Conservation (phyloP, 1,284 basidiomycete genomes). For the Cutaneotrichosporon sp. region DNA sequence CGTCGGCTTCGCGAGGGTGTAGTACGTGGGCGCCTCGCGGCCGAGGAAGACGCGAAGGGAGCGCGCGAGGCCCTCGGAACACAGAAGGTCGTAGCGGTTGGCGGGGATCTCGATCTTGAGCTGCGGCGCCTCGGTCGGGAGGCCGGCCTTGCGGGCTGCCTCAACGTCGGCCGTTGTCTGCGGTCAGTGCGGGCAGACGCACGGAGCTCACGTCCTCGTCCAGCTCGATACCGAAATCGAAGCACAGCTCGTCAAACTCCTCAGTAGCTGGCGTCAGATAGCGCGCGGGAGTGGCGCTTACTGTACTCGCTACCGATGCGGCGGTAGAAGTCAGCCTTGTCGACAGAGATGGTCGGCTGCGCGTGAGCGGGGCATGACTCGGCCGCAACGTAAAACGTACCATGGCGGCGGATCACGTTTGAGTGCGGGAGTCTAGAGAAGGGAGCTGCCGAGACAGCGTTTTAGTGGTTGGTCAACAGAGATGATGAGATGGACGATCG, state of each 20-base stretch:
- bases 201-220: conserved; percentile 80
- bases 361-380: conserved; percentile 7
- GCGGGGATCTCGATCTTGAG: conserved; percentile 98
- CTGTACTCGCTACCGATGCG: conserved; percentile 81
- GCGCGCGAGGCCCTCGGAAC: conserved; percentile 91
- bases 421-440: neutral
- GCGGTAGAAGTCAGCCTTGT: conserved; percentile 91
- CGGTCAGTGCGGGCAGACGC: neutral
- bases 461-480: conserved; percentile 3
- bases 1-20: conserved; percentile 68
- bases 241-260: conserved; percentile 93
- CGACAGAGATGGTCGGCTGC: conserved; percentile 87
- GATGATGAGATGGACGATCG: neutral
- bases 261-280: conserved; percentile 66
- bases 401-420: neutral
- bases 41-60: conserved; percentile 83
- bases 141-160: conserved; percentile 72
- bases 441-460: conserved; percentile 4
- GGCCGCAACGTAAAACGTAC: neutral
- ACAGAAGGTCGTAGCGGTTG: conserved; percentile 96
- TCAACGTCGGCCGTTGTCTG: conserved; percentile 88
- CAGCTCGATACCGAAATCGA: conserved; percentile 95
- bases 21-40: conserved; percentile 67
- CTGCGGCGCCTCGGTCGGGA: conserved; percentile 81
- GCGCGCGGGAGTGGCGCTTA: conserved; percentile 49